Base-by-base conservation (phyloP, 2,329 filamentous ascomycete genomes). In the Chaetoscypha palmicola region DNA sequence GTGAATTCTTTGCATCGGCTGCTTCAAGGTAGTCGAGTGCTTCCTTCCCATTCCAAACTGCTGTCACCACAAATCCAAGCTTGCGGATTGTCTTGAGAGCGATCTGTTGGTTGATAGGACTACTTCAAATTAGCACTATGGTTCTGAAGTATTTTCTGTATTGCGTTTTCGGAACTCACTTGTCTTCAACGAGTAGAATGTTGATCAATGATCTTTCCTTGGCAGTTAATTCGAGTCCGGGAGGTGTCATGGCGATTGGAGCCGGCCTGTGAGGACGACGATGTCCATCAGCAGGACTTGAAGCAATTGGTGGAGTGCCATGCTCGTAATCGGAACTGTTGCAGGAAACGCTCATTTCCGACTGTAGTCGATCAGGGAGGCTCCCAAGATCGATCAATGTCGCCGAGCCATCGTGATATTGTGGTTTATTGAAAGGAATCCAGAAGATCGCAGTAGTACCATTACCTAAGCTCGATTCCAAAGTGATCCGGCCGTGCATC, bases 131-230 rank as follows among this genome's bases (percentile, higher is more conserved):
- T 7, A 40, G 26, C 45, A 45, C 36, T 23, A 19, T 16, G 12
- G 28, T 10, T 31, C 4, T 3, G 28, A 16, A 16, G 4, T 34
- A 3, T 7, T 16, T 4, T n/a, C n/a, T 34, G 14, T 9, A n/a
- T 31, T 19, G 4, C 14, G 14, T 11, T 9, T 1, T 30, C 32
- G 9, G 5, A 14, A 70, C 77, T 69, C 67, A 79, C 77, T 90
- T 89, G 59, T 91, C 86, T 64, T 91, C 86, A 2, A 90, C 86
- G 1, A 92, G 77, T 16, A 91, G 65, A n/a, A 91, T 70, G 37
- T 86, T 77, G 4, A 81, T 71, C 28, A 77, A 74, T 42, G 74
- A 68, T 43, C 86, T 72, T 43, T 86, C 81, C 2, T 69, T 62
- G 12, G 68, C 64, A 3, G 74, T 65, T 1, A 86, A 58, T 14